Evolutionary conservation across 768 basidiomycete genomes (phyloP).

Genomic region (Dioszegia crocea): DNA sequence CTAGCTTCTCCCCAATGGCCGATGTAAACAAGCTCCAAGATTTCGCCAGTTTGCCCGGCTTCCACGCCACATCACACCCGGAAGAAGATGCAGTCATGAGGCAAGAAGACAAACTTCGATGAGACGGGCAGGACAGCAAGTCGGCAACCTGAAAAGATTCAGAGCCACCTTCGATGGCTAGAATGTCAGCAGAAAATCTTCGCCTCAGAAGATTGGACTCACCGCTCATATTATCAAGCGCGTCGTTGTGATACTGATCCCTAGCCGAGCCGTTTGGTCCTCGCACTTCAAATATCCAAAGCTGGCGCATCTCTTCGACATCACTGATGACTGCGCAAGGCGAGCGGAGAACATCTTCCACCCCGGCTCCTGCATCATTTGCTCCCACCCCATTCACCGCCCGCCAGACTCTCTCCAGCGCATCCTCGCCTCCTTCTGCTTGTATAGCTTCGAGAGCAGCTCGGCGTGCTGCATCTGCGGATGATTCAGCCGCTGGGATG

Average conservation of each 20-base stretch:
- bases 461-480: not conserved
- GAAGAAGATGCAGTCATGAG: not conserved
- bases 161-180: not conserved
- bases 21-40: slow-evolving; percentile 9
- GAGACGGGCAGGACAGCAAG: not conserved
- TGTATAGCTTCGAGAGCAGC: not conserved
- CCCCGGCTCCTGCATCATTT: not conserved
- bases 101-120: not conserved
- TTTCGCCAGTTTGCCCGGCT: not conserved
- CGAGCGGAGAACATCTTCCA: not conserved
- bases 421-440: slow-evolving; percentile 2
- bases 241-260: not conserved
- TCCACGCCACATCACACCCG: slow-evolving; percentile 9
- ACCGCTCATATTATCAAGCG: slow-evolving; percentile 6
- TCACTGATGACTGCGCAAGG: slow-evolving; percentile 4
- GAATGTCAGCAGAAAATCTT: not conserved
- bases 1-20: slow-evolving; percentile 24
- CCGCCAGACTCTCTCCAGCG: slow-evolving; percentile 21
- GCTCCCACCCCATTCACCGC: slow-evolving; percentile 11
- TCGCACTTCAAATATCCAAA: slow-evolving; percentile 2
- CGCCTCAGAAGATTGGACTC: not conserved
- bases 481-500: not conserved
- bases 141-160: not conserved
- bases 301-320: not conserved
- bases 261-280: not conserved